A percentile compares a stretch with the other conserved stretches of the same genome.
Conservation (phyloP, 257 asterid species). For the Scutellaria barbata region DNA sequence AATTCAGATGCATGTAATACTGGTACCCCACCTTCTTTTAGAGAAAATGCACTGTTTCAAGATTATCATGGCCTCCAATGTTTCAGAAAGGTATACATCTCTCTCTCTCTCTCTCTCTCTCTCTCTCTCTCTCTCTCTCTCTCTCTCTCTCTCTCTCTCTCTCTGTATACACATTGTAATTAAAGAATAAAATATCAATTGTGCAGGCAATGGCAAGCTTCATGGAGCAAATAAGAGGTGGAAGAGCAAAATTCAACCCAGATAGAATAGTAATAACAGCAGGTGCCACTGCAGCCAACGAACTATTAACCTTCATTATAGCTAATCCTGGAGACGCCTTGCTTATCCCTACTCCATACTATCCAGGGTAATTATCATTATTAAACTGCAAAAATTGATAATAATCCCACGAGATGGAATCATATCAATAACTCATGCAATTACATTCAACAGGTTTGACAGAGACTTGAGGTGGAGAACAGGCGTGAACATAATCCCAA, state of each 20-base stretch:
- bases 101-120: too few relatives aligned
- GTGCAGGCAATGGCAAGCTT: constrained; percentile 87
- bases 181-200: neutral
- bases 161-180: too few relatives aligned
- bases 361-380: constrained; percentile 70
- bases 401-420: too few relatives aligned
- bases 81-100: constrained; percentile 62
- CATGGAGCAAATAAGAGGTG: constrained; percentile 85
- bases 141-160: too few relatives aligned
- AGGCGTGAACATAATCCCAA: constrained; percentile 50
- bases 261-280: constrained; percentile 82
- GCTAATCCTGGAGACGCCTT: constrained; percentile 89
- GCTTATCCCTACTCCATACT: constrained; percentile 89
- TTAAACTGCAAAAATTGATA: too few relatives aligned
- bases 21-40: constrained; percentile 53
- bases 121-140: too few relatives aligned
- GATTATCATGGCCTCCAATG: constrained; percentile 87
- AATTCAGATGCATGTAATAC: constrained; percentile 41
- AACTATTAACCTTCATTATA: constrained; percentile 74
- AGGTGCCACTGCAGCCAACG: constrained; percentile 94
- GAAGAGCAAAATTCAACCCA: constrained; percentile 73
- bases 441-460: constrained; percentile 36
- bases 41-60: constrained; percentile 87
- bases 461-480: constrained; percentile 56
- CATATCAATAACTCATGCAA: neutral